These are phyloP conservation scores for Tylopilus intermedius DNA, from an alignment of 768 basidiomycete genomes.

Conservation along the genomic window DNA sequence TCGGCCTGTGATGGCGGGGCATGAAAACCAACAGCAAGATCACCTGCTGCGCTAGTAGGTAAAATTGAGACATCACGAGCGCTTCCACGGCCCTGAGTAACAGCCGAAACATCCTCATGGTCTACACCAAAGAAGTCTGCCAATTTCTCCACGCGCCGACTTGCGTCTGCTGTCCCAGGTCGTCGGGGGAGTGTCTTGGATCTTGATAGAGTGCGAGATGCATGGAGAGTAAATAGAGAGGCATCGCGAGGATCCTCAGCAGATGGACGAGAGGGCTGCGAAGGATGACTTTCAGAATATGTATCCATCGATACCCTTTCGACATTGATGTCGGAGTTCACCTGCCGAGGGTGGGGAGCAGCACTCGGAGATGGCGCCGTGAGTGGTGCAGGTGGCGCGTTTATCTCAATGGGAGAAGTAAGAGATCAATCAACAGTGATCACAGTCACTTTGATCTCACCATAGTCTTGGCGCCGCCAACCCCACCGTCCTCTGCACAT, in stretches of 20 bases:
- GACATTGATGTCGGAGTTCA: not conserved
- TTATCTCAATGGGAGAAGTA: slow-evolving; percentile 1
- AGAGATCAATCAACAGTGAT: not conserved
- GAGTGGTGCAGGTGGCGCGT: not conserved
- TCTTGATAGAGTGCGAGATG: not conserved
- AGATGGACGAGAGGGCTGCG: not conserved
- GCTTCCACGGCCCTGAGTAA: not conserved
- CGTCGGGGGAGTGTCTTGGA: not conserved
- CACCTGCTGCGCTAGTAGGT: not conserved
- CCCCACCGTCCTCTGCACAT: not conserved
- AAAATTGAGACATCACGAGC: not conserved
- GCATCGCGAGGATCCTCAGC: not conserved
- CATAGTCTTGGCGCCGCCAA: not conserved
- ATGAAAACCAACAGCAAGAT: slow-evolving; percentile 1
- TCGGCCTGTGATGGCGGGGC: slow-evolving; percentile 6
- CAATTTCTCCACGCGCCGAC: slow-evolving; percentile 15
- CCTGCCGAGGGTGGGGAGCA: not conserved
- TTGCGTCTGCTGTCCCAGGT: slow-evolving; percentile 2
- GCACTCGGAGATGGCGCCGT: not conserved
- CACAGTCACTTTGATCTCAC: slow-evolving; percentile 4
- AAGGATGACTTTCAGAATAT: not conserved
- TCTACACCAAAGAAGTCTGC: slow-evolving; percentile 15
- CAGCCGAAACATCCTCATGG: slow-evolving; percentile 3
- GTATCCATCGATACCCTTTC: slow-evolving; percentile 1
- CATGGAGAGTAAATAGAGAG: not conserved